Conservation (phyloP, 2,329 filamentous ascomycete genomes). For the Teratosphaeriaceae sp. region DNA sequence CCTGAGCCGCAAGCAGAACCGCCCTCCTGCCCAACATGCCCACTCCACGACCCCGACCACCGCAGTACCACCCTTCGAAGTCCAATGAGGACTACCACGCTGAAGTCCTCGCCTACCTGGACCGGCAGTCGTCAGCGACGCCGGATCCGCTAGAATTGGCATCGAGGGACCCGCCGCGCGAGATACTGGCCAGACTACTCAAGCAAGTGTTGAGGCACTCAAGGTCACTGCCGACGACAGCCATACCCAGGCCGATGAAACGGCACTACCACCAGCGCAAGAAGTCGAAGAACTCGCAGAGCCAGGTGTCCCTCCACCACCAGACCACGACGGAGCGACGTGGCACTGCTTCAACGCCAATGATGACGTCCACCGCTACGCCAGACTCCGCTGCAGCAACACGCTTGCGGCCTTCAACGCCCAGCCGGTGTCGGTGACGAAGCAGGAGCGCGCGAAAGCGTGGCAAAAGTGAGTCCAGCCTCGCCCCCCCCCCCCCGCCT, state of each 20-base stretch:
- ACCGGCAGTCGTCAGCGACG: background rate
- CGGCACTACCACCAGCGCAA: too few relatives aligned
- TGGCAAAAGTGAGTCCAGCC: constrained; percentile 9
- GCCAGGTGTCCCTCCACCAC: background rate
- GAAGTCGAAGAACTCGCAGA: background rate
- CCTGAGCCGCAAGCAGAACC: too few relatives aligned
- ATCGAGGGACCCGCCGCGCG: background rate
- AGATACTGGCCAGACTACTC: background rate
- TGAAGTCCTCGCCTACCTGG: background rate
- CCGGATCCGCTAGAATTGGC: background rate
- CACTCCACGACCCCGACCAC: too few relatives aligned
- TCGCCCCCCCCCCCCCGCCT: background rate
- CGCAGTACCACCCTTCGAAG: too few relatives aligned
- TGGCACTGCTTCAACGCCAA: constrained; percentile 5
- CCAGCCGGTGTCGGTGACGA: constrained; percentile 1
- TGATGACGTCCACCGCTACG: constrained; percentile 7
- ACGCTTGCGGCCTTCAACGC: constrained; percentile 8
- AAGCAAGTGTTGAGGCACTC: background rate
- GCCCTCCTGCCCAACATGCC: too few relatives aligned
- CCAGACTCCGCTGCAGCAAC: constrained; percentile 5
- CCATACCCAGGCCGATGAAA: too few relatives aligned
- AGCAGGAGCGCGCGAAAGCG: constrained; percentile 7
- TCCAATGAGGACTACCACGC: background rate
- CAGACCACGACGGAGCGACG: background rate
- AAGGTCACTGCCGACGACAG: too few relatives aligned